These are phyloP conservation scores for Microsporum canis DNA, from an alignment of 2,329 filamentous ascomycete species.

Conservation along the genomic window DNA sequence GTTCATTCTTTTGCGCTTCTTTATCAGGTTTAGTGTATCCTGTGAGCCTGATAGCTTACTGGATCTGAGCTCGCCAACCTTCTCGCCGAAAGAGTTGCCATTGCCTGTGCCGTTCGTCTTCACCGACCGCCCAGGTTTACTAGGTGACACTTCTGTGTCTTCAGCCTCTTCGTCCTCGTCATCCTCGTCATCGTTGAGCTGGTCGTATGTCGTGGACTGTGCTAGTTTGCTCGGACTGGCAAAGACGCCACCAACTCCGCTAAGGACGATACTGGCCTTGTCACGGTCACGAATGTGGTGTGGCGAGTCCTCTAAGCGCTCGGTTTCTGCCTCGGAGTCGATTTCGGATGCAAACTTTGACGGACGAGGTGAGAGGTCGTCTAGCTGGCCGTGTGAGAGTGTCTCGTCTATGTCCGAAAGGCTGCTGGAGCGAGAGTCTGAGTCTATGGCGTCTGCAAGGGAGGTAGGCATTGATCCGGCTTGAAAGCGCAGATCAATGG, in stretches of 20 bases:
- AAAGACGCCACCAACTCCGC: conserved; percentile 44
- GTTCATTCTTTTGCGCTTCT: conserved; percentile 33
- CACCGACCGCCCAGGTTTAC: conserved; percentile 26
- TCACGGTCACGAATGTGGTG: conserved; percentile 47
- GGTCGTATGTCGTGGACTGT: conserved; percentile 41
- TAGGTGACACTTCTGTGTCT: conserved; percentile 29
- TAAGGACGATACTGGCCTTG: conserved; percentile 51
- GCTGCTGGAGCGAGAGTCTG: conserved; percentile 73
- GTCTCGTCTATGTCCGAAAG: conserved; percentile 86
- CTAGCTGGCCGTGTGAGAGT: conserved; percentile 50
- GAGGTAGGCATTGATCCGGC: neutral
- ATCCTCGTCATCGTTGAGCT: conserved; percentile 20
- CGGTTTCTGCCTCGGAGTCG: conserved; percentile 84
- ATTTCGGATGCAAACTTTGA: conserved; percentile 50
- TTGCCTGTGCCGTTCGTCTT: conserved; percentile 23
- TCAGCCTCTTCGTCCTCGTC: neutral
- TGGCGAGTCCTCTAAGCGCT: conserved; percentile 83
- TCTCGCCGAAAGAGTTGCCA: conserved; percentile 15
- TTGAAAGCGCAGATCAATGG: conserved; percentile 1
- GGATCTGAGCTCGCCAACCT: conserved; percentile 15
- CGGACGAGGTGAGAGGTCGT: conserved; percentile 41
- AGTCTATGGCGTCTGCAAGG: conserved; percentile 34
- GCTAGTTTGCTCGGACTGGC: conserved; percentile 68
- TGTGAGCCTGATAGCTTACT: conserved; percentile 8
- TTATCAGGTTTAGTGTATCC: conserved; percentile 21